Conservation (phyloP, 345 rosid species). For the Hibiscus mutabilis region DNA sequence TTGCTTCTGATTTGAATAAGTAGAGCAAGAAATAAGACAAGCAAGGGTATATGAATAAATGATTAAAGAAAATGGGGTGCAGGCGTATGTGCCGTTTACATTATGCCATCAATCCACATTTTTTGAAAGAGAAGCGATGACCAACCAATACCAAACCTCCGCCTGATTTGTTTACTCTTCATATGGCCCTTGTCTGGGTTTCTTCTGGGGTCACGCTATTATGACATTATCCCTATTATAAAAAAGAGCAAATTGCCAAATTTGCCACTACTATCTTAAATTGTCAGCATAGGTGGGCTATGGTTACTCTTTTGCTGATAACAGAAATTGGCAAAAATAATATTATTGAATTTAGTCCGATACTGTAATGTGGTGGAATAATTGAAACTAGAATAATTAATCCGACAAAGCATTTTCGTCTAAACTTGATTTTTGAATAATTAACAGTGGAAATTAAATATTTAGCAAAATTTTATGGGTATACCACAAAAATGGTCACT, state of each 20-base stretch:
- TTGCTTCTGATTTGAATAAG: neutral
- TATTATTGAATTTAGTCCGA: too few relatives aligned
- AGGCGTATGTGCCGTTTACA: slow-evolving; percentile 15
- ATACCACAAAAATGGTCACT: too few relatives aligned
- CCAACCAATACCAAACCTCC: slow-evolving; percentile 13
- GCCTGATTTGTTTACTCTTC: slow-evolving; percentile 1
- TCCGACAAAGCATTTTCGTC: neutral
- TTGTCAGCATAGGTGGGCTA: neutral
- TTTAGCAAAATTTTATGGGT: neutral
- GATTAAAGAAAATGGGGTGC: neutral
- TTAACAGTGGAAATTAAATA: neutral
- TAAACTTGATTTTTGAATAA: neutral
- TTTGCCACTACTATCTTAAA: neutral
- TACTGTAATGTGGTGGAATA: too few relatives aligned
- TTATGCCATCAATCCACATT: slow-evolving; percentile 1
- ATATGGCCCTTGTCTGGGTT: neutral
- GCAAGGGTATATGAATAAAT: neutral
- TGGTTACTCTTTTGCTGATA: neutral
- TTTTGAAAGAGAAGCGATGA: slow-evolving; percentile 4
- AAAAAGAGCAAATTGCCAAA: neutral
- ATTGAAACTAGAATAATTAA: neutral
- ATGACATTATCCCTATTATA: neutral
- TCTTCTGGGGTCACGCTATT: neutral
- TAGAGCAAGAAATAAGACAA: neutral
- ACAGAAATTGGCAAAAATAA: too few relatives aligned